A percentile compares a stretch with the other conserved stretches of the same genome.
Evolutionary conservation across 768 basidiomycete species (phyloP).

Genomic region (Sporobolomyces roseus): DNA sequence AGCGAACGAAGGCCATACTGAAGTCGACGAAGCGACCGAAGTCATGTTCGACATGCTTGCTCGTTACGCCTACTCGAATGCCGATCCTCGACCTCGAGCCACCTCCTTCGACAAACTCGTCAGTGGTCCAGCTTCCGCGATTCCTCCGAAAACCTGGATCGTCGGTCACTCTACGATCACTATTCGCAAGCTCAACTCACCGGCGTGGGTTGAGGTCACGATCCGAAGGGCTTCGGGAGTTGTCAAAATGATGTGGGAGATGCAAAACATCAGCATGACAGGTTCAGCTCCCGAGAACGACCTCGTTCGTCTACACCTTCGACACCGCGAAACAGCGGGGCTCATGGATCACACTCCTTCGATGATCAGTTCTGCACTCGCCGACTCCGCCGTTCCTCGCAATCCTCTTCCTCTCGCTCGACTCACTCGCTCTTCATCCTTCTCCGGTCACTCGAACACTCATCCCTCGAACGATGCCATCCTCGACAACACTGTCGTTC

Average conservation of each 20-base stretch:
- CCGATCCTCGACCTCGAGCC: constrained; percentile 80
- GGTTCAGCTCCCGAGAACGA: constrained; percentile 31
- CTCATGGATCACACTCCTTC: constrained; percentile 31
- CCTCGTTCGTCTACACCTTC: constrained; percentile 37
- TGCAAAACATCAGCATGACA: constrained; percentile 88
- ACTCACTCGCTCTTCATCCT: constrained; percentile 14
- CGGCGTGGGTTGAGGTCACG: constrained; percentile 84
- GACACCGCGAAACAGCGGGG: constrained; percentile 31
- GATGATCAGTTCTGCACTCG: constrained; percentile 25
- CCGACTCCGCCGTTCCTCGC: constrained; percentile 16
- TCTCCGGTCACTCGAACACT: constrained; percentile 7
- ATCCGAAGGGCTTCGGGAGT: constrained; percentile 84
- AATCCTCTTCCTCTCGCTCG: not conserved
- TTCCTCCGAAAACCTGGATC: constrained; percentile 59
- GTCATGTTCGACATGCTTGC: constrained; percentile 98
- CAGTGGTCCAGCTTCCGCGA: constrained; percentile 52
- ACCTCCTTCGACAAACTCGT: constrained; percentile 76
- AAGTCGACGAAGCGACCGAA: constrained; percentile 82
- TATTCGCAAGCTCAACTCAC: constrained; percentile 64
- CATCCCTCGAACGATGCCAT: constrained; percentile 5
- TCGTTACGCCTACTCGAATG: constrained; percentile 87
- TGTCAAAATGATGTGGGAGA: constrained; percentile 72
- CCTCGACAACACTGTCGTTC: constrained; percentile 20
- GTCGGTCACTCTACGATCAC: constrained; percentile 79
- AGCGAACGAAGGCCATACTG: constrained; percentile 69